Evolutionary conservation across 2,329 filamentous ascomycete species (phyloP).

Genomic region (Sporothrix curviconia): DNA sequence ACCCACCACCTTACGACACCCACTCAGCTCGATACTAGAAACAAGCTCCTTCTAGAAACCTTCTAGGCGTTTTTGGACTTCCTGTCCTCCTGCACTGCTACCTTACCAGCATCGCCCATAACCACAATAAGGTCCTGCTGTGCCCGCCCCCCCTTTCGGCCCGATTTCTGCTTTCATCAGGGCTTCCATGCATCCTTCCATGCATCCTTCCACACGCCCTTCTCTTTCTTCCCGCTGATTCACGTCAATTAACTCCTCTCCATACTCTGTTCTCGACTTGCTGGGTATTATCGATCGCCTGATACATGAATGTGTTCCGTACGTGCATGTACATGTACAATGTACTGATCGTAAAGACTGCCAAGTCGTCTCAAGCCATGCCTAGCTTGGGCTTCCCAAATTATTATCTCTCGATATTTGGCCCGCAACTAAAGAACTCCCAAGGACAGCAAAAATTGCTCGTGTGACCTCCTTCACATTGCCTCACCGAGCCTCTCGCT

Average conservation of each 20-base stretch:
- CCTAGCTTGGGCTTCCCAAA: too few relatives aligned
- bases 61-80: constrained; percentile 11
- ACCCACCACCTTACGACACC: background rate
- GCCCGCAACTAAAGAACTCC: background rate
- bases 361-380: too few relatives aligned
- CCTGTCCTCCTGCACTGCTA: background rate
- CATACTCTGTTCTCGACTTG: too few relatives aligned
- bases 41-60: constrained; percentile 18
- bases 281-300: too few relatives aligned
- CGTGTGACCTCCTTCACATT: constrained; percentile 1
- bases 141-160: background rate
- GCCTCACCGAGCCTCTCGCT: background rate
- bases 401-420: too few relatives aligned
- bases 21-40: background rate
- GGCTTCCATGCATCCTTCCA: constrained; percentile 1
- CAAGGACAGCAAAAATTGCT: background rate
- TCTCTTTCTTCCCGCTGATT: too few relatives aligned
- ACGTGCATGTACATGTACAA: background rate
- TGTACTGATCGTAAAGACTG: background rate
- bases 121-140: background rate
- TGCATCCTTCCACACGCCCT: background rate
- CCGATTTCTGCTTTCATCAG: background rate
- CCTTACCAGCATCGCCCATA: background rate
- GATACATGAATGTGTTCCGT: too few relatives aligned
- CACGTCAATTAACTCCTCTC: too few relatives aligned